Evolutionary conservation across 1,139 yeast genomes (phyloP), one percentile per base, ranked within the genome.

Genomic region (Hemisphaericaspora xylanilytica): DNA sequence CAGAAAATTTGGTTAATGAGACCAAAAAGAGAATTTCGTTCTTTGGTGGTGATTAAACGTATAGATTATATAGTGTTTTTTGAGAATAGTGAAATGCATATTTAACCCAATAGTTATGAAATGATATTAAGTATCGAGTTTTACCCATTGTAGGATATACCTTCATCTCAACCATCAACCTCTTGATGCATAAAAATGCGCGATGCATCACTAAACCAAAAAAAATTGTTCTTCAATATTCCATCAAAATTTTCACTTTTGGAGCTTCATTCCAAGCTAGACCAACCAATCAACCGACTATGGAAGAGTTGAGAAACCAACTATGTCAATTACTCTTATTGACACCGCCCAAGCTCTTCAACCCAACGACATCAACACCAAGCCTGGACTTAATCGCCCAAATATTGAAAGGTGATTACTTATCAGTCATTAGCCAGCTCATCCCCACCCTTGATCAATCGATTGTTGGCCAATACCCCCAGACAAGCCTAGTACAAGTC

Each of bases 1-100:
- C 59, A n/a, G 75, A 70, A 4, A 60, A 64, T 41, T 33, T 53
- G 2, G 47, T 44, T 22, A 49, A 51, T 27, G 69, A 65, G 21
- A 44, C 55, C 7, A 56, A 44, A 33, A 64, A 63, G 44, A 50
- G 70, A 26, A 54, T 58, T 25, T 63, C 69, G 3, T 62, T 64
- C 40, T 65, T 65, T 40, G 69, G 55, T 25, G 50, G 53, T 20
- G 37, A 36, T 26, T 36, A 13, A 28, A n/a, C 4, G 7, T 28
- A 14, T 28, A 16, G 32, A 34, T 24, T 28, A n/a, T 28, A 10
- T 7, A 9, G 22, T 20, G n/a, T 20, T 20, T 9, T 20, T 20
- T 20, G 6, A 20, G 6, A 20, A 6, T 9, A 9, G 9, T 6
- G 8, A 22, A 22, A 22, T 22, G 26, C 26, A 22, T 22, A 22